Evolutionary conservation across 2,329 filamentous ascomycete species (phyloP), one percentile per base, ranked within the genome.

Genomic region (Fusarium sp.): DNA sequence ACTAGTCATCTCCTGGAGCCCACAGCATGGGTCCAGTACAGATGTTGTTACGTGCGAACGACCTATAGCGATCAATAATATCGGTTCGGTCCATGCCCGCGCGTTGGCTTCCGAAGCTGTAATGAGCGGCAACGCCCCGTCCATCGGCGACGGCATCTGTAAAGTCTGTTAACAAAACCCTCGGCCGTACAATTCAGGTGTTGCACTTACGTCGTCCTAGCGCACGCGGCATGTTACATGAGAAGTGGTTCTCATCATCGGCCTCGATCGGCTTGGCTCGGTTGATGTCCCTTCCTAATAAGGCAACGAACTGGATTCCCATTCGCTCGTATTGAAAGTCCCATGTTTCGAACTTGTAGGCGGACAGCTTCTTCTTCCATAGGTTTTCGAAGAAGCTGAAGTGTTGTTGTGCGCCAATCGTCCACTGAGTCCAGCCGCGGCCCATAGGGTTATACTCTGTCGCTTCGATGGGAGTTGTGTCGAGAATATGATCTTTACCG

Each of bases 231-330:
- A 84, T 82, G 39, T 79, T 80, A 47, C 83, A 81, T 30, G 83
- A 82, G 66, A 84, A 83, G 67, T 84, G 83, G 54, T 87, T 82
- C 75, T 88, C 87, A 59, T 86, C 85, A 24, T 85, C 81, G 7
- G 83, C 76, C 6, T 79, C 77, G 32, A 87, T 83, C 6, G 87
- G 86, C 41, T 86, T 81, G 63, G 87, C 83, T 39, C 80, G 79
- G n/a, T 83, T 82, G 48, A 88, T 85, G 73, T 90, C 87, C 36
- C 81, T 81, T n/a, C 87, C 87, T 81, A 86, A 84, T 56, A 90
- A 84, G 48, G 85, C 87, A 47, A 87, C 81, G 70, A 90, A 87
- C 73, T 89, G 88, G 36, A 87, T 85, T 54, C 86, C 88, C 75
- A 89, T 84, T 30, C 87, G 83, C 58, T 83, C 81, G 35, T 85